Evolutionary conservation across 2,329 filamentous ascomycete genomes (phyloP).

Genomic region (Trichoderma sp.): DNA sequence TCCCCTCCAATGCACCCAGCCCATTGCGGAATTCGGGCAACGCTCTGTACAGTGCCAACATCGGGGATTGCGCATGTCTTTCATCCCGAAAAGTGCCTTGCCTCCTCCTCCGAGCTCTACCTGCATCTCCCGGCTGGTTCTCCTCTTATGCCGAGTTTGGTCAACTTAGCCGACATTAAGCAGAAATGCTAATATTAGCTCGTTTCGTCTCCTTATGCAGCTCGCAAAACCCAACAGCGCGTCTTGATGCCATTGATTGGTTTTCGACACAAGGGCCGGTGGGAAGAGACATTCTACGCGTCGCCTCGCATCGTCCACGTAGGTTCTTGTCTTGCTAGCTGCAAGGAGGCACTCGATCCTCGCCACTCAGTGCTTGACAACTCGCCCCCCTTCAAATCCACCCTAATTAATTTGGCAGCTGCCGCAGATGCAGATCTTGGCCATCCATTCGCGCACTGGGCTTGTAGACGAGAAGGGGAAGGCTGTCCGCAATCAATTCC

Average conservation of each 20-base stretch:
- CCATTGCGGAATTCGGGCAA: neutral
- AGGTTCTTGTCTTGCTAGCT: neutral
- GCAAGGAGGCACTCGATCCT: neutral
- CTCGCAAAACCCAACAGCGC: neutral
- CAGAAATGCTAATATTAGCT: constrained; percentile 13
- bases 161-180: constrained; percentile 4
- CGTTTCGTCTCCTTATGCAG: constrained; percentile 14
- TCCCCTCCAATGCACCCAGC: neutral
- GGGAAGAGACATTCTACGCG: neutral
- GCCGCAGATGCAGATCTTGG: constrained; percentile 11
- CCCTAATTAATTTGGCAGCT: neutral
- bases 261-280: neutral
- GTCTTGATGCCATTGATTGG: constrained; percentile 1
- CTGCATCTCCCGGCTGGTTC: constrained; percentile 2
- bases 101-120: neutral
- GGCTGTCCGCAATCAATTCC: neutral
- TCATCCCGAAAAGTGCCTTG: neutral
- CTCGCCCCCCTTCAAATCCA: neutral
- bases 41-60: neutral
- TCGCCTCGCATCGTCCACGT: neutral
- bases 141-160: constrained; percentile 8
- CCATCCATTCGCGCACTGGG: neutral
- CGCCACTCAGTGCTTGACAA: neutral
- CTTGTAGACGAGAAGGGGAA: neutral
- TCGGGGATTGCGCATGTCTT: constrained; percentile 4